Conservation (phyloP, 2,329 filamentous ascomycete genomes). For the Colletotrichum higginsianum region DNA sequence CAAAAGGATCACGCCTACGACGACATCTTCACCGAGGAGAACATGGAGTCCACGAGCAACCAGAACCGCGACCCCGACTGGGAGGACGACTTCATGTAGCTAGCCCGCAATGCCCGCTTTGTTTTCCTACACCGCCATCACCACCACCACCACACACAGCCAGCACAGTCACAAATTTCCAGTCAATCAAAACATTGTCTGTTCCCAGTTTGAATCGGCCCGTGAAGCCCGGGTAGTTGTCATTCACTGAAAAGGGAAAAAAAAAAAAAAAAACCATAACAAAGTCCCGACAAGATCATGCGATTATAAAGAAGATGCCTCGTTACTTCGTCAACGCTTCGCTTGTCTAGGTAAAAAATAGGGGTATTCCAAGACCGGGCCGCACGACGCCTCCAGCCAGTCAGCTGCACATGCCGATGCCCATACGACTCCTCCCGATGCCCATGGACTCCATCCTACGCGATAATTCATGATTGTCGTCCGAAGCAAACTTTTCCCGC, state of each 20-base stretch:
- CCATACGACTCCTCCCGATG: slow-evolving; percentile 47
- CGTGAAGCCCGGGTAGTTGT: too few relatives aligned
- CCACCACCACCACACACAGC: background rate
- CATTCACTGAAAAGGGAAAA: too few relatives aligned
- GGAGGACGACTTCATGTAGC: slow-evolving; percentile 94
- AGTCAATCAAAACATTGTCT: too few relatives aligned
- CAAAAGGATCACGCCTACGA: slow-evolving; percentile 99
- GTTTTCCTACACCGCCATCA: background rate
- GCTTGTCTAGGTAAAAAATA: slow-evolving; percentile 10
- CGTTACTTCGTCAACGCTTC: slow-evolving; percentile 8
- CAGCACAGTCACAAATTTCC: too few relatives aligned
- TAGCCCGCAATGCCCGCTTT: background rate
- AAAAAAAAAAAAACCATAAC: too few relatives aligned
- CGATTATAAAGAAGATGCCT: background rate
- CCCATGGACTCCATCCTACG: slow-evolving; percentile 52
- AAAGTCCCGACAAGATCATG: too few relatives aligned
- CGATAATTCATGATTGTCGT: slow-evolving; percentile 44
- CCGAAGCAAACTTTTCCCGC: slow-evolving; percentile 35
- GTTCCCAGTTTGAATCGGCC: too few relatives aligned
- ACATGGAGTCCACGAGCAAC: slow-evolving; percentile 84
- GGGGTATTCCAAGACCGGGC: slow-evolving; percentile 35
- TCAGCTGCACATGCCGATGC: slow-evolving; percentile 45
- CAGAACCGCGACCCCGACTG: slow-evolving; percentile 84
- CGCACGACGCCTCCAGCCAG: slow-evolving; percentile 22
- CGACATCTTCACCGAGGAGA: slow-evolving; percentile 88